Base-by-base conservation (phyloP, 2,329 filamentous ascomycete genomes). In the Fusarium incarnatum region DNA sequence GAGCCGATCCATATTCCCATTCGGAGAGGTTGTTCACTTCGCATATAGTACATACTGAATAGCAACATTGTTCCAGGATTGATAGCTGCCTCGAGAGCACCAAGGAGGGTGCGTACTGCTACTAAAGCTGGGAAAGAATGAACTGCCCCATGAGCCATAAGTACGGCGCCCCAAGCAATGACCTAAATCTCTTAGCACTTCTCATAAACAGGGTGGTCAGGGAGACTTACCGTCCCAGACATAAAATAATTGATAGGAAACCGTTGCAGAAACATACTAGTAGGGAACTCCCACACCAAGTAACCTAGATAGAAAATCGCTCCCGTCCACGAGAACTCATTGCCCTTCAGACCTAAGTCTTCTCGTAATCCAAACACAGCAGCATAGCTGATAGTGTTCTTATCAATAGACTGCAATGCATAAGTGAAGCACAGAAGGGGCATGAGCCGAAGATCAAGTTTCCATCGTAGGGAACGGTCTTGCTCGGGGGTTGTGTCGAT, bases 1-100 rank as follows among this genome's bases (percentile, higher is more conserved):
- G 63, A 72, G 1, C 68, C 68, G 1, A 72, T 49, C 71, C 71
- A 73, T 4, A 73, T 73, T 2, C 71, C 71, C 62, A 73, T 59
- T 0, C 71, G 55, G 0, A 72, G 23, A 3, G 68, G 68, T 1
- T 73, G 71, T 5, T 73, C 71, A 2, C 28, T 50, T 37, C 68
- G 27, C 2, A 30, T 72, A 5, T 73, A 73, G 53, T 72, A 73
- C 71, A 73, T 73, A 0, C 62, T 66, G 2, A 72, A 70, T 0
- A 73, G 27, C 0, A 72, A 48, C 71, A 73, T 73, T 0, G 66
- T 72, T 0, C 71, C 68, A 0, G 71, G 60, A 0, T 63, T 64
- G 1, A 64, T 64, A 0, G 60, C 60, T 5, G 60, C 59, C 27
- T 64, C 60, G 1, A 64, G 18, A 3, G 60, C 60, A 2, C 60